Conservation (phyloP, 129 eudicot genomes). For the Arctium lappa region DNA sequence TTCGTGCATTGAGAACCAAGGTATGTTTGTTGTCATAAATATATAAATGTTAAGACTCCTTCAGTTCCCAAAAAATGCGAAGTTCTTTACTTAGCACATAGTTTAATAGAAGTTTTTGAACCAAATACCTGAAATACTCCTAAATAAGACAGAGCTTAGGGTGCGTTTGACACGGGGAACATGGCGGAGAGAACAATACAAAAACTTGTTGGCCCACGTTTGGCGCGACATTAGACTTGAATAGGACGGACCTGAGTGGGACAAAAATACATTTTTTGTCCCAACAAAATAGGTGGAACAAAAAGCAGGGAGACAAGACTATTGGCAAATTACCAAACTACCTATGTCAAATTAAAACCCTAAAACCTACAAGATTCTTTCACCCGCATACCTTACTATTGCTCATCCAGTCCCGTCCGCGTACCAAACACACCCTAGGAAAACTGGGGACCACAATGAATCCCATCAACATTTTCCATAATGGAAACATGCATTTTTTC, state of each 20-base stretch:
- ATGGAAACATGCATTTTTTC: neutral
- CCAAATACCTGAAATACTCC: neutral
- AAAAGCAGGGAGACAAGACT: neutral
- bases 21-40: slow-evolving; percentile 31
- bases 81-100: neutral
- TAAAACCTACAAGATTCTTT: neutral
- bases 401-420: neutral
- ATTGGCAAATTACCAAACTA: neutral
- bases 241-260: neutral
- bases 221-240: neutral
- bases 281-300: neutral
- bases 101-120: neutral
- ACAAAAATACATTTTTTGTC: too few species aligned
- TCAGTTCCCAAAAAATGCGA: neutral
- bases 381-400: too few species aligned
- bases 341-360: neutral
- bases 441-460: neutral
- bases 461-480: neutral
- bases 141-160: neutral
- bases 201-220: neutral
- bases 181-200: neutral
- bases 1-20: slow-evolving; percentile 88
- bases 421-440: neutral
- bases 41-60: neutral
- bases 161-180: neutral